These are phyloP conservation scores for Geotrichum siamense DNA, from an alignment of 1,139 yeast genomes.

Conservation along the genomic window DNA sequence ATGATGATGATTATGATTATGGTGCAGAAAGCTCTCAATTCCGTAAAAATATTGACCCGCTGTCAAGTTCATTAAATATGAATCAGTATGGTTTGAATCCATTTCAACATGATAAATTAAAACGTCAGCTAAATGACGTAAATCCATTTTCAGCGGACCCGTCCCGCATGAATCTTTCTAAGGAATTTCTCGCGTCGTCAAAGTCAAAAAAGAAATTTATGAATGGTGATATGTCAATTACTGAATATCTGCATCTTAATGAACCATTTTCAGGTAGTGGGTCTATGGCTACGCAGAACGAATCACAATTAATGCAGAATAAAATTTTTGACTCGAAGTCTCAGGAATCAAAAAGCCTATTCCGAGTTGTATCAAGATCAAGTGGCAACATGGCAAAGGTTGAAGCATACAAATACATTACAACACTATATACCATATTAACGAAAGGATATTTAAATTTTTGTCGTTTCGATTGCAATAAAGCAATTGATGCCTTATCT, in stretches of 20 bases:
- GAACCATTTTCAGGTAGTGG: not conserved
- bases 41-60: not conserved
- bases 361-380: slow-evolving; percentile 9
- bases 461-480: slow-evolving; percentile 66
- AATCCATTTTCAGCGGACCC: not conserved
- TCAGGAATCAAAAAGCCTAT: not conserved
- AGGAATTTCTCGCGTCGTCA: not conserved
- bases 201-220: not conserved
- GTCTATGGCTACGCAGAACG: not conserved
- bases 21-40: not conserved
- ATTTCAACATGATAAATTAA: not conserved
- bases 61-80: not conserved
- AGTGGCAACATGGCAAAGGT: slow-evolving; percentile 6
- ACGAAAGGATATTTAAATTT: slow-evolving; percentile 63
- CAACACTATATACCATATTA: slow-evolving; percentile 49
- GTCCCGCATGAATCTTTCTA: not conserved
- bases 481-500: slow-evolving; percentile 65
- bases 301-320: not conserved
- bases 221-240: not conserved
- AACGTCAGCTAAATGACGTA: too few relatives aligned
- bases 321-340: not conserved
- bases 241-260: not conserved
- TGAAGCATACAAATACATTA: slow-evolving; percentile 27
- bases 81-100: not conserved
- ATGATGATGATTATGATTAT: not conserved